phyloP scores from a whole-genome alignment of 495 filamentous ascomycete genomes.

The Pseudotulostoma volvatum region DNA sequence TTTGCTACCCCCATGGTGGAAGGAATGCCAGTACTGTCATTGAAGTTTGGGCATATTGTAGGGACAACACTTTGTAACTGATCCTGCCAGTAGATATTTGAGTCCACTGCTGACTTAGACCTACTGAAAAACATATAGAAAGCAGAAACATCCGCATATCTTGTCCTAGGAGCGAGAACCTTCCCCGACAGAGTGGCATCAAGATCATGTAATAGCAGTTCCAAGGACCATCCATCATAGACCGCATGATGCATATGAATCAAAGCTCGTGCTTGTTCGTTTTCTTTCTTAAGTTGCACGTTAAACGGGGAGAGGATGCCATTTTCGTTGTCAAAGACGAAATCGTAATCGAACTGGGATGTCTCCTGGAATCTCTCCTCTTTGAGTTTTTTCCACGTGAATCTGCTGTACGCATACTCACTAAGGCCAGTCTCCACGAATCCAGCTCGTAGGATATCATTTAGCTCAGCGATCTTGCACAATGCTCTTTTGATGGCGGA shows the following conservation, averaged over 20 bases:
- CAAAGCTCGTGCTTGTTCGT: constrained; percentile 18
- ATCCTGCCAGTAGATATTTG: constrained; percentile 48
- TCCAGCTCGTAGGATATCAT: constrained; percentile 54
- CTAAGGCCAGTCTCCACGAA: constrained; percentile 36
- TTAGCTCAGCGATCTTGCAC: constrained; percentile 27
- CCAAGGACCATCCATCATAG: constrained; percentile 76
- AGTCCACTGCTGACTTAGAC: constrained; percentile 24
- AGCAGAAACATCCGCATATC: constrained; percentile 14
- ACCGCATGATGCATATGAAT: constrained; percentile 54
- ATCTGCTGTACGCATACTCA: constrained; percentile 37
- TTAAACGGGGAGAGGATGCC: constrained; percentile 41
- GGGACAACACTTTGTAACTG: constrained; percentile 29
- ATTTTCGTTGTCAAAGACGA: constrained; percentile 12
- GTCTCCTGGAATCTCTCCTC: constrained; percentile 26
- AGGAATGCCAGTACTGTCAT: constrained; percentile 5
- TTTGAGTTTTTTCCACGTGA: constrained; percentile 39
- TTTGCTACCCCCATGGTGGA: constrained; percentile 17
- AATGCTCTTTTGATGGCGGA: constrained; percentile 30
- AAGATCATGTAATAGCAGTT: constrained; percentile 52
- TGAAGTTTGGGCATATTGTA: constrained; percentile 16
- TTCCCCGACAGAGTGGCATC: constrained; percentile 16
- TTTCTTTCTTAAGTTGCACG: constrained; percentile 28
- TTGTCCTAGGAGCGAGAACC: constrained; percentile 10
- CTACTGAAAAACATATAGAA: constrained; percentile 20
- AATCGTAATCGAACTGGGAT: constrained; percentile 14